phyloP scores from a whole-genome alignment of 139 green algal species.

The Ulvella scutata region DNA sequence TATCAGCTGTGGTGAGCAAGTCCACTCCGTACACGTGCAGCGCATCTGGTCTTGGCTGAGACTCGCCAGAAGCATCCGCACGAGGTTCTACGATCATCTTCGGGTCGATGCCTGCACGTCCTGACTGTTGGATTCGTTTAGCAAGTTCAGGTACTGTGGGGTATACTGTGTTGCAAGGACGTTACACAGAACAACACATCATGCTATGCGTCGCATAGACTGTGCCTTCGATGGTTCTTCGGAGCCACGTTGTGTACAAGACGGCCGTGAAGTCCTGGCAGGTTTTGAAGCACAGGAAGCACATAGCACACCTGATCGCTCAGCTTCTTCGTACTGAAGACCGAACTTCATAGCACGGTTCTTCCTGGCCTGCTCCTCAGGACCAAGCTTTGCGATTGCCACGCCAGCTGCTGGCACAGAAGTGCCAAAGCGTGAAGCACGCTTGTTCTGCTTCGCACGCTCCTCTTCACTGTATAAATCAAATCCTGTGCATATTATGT shows the following conservation, averaged over 20 bases:
- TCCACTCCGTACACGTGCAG: constrained; percentile 78
- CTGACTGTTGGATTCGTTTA: too few species aligned
- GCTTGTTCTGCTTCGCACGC: constrained; percentile 23
- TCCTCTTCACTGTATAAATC: constrained; percentile 38
- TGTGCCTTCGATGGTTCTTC: too few species aligned
- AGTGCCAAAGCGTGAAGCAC: constrained; percentile 38
- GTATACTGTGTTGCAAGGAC: too few species aligned
- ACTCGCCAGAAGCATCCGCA: constrained; percentile 19
- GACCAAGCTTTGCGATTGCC: background rate
- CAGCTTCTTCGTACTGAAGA: background rate
- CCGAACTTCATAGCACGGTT: background rate
- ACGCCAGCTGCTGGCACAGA: background rate
- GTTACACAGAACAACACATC: too few species aligned
- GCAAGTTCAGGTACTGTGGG: too few species aligned
- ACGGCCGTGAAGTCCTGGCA: too few species aligned
- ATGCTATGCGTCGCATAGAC: too few species aligned
- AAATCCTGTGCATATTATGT: background rate
- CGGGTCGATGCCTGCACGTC: constrained; percentile 26
- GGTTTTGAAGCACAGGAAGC: too few species aligned
- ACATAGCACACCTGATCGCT: constrained; percentile 21
- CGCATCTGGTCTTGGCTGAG: constrained; percentile 19
- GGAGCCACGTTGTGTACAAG: too few species aligned
- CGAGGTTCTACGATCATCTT: constrained; percentile 20
- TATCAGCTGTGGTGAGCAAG: constrained; percentile 49
- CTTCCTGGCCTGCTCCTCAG: background rate